Evolutionary conservation across 805 yeast species (phyloP), one percentile per base, ranked within the genome.

Genomic region (Teunomyces kruisii): DNA sequence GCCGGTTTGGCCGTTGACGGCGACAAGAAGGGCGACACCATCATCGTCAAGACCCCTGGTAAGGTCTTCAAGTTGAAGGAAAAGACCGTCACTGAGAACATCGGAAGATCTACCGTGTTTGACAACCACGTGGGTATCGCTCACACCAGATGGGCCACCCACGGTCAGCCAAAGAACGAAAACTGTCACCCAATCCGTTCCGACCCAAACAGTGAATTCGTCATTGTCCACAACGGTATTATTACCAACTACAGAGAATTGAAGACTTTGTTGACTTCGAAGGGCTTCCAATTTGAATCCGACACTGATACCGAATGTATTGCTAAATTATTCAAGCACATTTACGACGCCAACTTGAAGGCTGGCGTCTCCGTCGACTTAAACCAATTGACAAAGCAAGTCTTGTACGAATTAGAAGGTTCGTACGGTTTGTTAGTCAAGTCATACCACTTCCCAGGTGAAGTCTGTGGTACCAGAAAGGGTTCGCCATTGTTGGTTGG

Each of bases 61-160:
- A 95, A 94, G 69, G 99, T 94, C 55, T 80, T 79, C 53, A 84
- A 82, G 46, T 82, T 94, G 64, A 84, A 78, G 64, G 76, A 81
- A 50, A 83, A 84, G 68, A 81, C 88, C 54, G 73, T 69, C 27
- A 57, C 51, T 41, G 60, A 65, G 16, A 65, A 79, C 38, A 77
- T 83, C 46, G 80, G 86, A 58, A 76, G 84, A 56, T 67, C 76
- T 24, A 82, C 79, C 49, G 75, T 80, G 15, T 90, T 88, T 62
- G 84, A 80, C 56, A 81, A 85, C 65, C 99, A 94, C 64, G 90
- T 84, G 49, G 99, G 96, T 63, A 94, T 94, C 65, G 98, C 99
- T 17, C 99, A 94, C 71, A 94, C 99, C 10, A 87, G 99, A 76
- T 94, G 99, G 99, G 99, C 99, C 42, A 94, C 99, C 31, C 99